A percentile compares a stretch with the other conserved stretches of the same genome.
Evolutionary conservation across 2,329 filamentous ascomycete genomes (phyloP).

Genomic region (Drechslerella dactyloides): DNA sequence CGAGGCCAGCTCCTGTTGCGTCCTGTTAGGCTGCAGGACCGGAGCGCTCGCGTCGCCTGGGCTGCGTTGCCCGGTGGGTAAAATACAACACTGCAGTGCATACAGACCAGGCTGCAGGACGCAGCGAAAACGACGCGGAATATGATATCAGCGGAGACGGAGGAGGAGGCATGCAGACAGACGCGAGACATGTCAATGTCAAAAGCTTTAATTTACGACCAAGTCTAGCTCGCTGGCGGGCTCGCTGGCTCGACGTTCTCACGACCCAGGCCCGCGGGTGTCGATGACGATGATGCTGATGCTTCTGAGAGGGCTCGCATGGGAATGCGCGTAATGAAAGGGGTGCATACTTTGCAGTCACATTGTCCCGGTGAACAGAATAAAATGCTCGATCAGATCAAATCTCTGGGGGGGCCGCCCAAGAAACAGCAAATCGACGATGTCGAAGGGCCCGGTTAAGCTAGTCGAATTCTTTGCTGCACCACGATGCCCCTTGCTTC

Average conservation of each 20-base stretch:
- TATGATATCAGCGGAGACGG: constrained; percentile 31
- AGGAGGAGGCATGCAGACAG: background rate
- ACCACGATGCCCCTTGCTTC: constrained; percentile 46
- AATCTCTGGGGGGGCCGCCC: constrained; percentile 11
- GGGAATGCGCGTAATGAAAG: constrained; percentile 48
- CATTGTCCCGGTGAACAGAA: constrained; percentile 50
- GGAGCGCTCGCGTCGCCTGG: constrained; percentile 24
- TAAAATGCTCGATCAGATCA: constrained; percentile 21
- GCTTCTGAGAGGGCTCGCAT: constrained; percentile 10
- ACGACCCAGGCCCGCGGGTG: constrained; percentile 1
- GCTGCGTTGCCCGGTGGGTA: constrained; percentile 48
- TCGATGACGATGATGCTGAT: constrained; percentile 5
- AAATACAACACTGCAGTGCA: constrained; percentile 46
- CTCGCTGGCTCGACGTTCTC: background rate
- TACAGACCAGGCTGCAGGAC: constrained; percentile 9
- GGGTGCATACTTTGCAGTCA: constrained; percentile 48
- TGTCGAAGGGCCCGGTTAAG: constrained; percentile 40
- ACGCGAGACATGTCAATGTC: background rate
- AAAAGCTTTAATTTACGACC: background rate
- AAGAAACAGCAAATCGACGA: constrained; percentile 15
- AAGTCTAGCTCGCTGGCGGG: background rate
- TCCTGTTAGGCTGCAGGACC: constrained; percentile 38
- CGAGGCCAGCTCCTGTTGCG: constrained; percentile 12
- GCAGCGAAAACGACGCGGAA: background rate
- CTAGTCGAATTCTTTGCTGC: constrained; percentile 50